A percentile compares a stretch with the other conserved stretches of the same genome.
Evolutionary conservation across 768 basidiomycete species (phyloP).

Genomic region (Mycena filopes): DNA sequence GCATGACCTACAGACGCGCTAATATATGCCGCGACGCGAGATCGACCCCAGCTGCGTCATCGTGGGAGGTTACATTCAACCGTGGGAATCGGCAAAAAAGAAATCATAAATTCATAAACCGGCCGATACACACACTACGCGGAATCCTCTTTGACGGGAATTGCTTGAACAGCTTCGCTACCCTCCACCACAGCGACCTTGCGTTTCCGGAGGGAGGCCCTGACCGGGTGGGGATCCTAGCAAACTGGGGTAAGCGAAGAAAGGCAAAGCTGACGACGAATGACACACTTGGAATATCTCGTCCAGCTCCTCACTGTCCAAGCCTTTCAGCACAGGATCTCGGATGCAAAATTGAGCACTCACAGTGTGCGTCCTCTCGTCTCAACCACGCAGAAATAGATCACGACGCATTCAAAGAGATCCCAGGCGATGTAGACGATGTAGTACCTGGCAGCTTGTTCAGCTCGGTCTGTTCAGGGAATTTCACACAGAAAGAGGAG

Average conservation of each 20-base stretch:
- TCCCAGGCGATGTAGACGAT: conserved; percentile 53
- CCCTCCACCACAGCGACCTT: conserved; percentile 52
- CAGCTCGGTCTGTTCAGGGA: background rate
- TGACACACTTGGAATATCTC: conserved; percentile 53
- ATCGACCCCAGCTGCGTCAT: too few relatives aligned
- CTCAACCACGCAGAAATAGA: conserved; percentile 54
- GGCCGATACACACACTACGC: conserved; percentile 8
- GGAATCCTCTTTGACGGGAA: conserved; percentile 21
- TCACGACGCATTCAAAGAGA: conserved; percentile 49
- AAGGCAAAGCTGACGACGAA: too few relatives aligned
- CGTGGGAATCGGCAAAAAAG: too few relatives aligned
- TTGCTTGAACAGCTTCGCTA: conserved; percentile 37
- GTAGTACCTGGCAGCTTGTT: background rate
- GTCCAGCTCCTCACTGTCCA: conserved; percentile 51
- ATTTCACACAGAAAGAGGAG: too few relatives aligned
- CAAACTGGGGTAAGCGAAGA: background rate
- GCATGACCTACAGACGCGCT: too few relatives aligned
- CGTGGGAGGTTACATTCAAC: too few relatives aligned
- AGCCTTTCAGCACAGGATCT: background rate
- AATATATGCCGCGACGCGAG: too few relatives aligned
- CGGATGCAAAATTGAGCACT: conserved; percentile 29
- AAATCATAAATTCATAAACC: too few relatives aligned
- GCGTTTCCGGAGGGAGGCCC: conserved; percentile 50
- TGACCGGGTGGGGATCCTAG: conserved; percentile 49
- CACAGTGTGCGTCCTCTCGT: conserved; percentile 56